These are phyloP conservation scores for Tubosaeta sp. DNA, from an alignment of 768 basidiomycete genomes.

Conservation along the genomic window DNA sequence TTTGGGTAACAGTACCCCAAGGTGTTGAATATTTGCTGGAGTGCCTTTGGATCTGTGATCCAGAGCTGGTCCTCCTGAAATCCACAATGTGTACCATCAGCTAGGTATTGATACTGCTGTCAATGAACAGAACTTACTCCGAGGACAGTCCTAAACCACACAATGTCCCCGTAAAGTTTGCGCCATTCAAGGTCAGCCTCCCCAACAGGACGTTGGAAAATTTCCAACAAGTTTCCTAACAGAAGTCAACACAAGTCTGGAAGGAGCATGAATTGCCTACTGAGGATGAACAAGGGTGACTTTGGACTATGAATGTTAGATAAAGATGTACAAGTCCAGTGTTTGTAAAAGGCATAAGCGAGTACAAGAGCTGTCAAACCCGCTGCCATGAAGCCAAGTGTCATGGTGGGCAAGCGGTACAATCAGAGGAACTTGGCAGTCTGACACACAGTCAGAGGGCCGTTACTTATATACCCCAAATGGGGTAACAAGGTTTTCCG, in stretches of 20 bases:
- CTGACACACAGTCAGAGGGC: no score
- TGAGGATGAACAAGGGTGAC: conserved; percentile 20
- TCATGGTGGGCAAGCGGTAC: no score
- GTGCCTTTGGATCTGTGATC: conserved; percentile 45
- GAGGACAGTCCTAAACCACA: conserved; percentile 26
- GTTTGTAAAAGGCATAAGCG: background rate
- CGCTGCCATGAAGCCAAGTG: background rate
- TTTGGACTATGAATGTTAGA: conserved; percentile 18
- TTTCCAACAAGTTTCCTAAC: conserved; percentile 27
- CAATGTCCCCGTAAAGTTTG: conserved; percentile 25
- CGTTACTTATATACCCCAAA: no score
- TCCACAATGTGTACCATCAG: background rate
- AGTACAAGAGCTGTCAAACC: background rate
- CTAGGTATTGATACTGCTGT: background rate
- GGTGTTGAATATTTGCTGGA: conserved; percentile 37
- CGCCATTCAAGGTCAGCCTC: conserved; percentile 30
- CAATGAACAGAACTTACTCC: conserved; percentile 14
- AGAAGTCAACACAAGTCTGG: conserved; percentile 4
- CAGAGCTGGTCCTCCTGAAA: conserved; percentile 41
- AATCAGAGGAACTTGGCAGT: no score
- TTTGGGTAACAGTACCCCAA: conserved; percentile 38
- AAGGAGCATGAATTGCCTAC: background rate
- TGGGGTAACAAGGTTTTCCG: no score
- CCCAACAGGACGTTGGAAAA: conserved; percentile 26
- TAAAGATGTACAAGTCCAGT: conserved; percentile 4